phyloP scores from a whole-genome alignment of 192 early-diverging fungal species.

The Backusella psychrophila region DNA sequence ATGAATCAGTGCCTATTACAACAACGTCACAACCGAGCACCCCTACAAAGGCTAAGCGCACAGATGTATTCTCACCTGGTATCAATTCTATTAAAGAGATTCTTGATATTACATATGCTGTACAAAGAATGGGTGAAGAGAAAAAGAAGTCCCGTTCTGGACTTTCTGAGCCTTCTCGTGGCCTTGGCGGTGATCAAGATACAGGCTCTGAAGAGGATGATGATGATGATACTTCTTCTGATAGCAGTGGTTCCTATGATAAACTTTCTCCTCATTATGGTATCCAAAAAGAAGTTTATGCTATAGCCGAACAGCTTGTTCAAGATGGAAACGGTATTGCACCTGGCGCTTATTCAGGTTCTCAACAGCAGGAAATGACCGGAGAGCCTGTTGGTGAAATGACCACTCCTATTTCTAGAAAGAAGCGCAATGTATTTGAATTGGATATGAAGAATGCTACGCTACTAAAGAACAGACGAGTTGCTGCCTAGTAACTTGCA shows the following conservation, averaged over 20 bases:
- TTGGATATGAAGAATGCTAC: slow-evolving; percentile 42
- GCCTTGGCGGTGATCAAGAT: slow-evolving; percentile 5
- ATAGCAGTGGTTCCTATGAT: background rate
- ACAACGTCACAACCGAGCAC: background rate
- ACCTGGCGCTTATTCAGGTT: slow-evolving; percentile 9
- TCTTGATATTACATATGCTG: slow-evolving; percentile 74
- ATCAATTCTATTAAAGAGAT: slow-evolving; percentile 64
- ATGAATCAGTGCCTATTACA: background rate
- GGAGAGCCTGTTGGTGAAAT: background rate
- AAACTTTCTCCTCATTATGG: slow-evolving; percentile 7
- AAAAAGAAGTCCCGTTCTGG: slow-evolving; percentile 18
- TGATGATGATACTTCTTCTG: background rate
- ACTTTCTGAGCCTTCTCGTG: slow-evolving; percentile 5
- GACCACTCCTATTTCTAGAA: background rate
- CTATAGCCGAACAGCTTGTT: slow-evolving; percentile 28
- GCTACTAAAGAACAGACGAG: slow-evolving; percentile 39
- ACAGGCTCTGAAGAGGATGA: slow-evolving; percentile 18
- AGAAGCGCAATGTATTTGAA: slow-evolving; percentile 34
- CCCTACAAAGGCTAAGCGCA: slow-evolving; percentile 38
- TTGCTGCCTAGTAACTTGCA: background rate
- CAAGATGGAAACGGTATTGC: slow-evolving; percentile 16
- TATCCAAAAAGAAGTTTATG: slow-evolving; percentile 16
- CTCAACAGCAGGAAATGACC: background rate
- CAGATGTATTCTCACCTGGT: slow-evolving; percentile 54
- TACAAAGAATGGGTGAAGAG: slow-evolving; percentile 75